These are phyloP conservation scores for Phytophthora sojae DNA, from an alignment of 352 stramenopile species.

Conservation along the genomic window DNA sequence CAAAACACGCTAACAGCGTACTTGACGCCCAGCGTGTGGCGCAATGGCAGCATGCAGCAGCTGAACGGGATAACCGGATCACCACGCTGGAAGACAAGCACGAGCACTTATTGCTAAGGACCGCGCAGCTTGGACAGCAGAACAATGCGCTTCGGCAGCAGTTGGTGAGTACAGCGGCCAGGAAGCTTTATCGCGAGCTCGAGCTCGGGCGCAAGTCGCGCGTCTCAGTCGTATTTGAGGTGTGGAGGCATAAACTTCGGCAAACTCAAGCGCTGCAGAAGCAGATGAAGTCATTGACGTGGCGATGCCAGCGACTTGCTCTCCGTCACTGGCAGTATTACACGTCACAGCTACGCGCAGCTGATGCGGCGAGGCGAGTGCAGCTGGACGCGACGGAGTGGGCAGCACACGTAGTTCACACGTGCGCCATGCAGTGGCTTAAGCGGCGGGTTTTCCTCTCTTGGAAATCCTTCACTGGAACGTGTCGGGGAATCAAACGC, in stretches of 20 bases:
- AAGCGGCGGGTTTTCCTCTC: slow-evolving; percentile 12
- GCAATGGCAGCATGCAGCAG: slow-evolving; percentile 11
- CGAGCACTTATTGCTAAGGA: slow-evolving; percentile 21
- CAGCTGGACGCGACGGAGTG: slow-evolving; percentile 20
- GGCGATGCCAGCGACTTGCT: slow-evolving; percentile 1
- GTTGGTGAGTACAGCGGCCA: slow-evolving; percentile 4
- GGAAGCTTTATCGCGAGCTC: slow-evolving; percentile 16
- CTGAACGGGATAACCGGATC: slow-evolving; percentile 20
- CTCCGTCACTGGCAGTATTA: slow-evolving; percentile 11
- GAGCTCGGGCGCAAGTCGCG: slow-evolving; percentile 8
- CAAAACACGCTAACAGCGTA: slow-evolving; percentile 11
- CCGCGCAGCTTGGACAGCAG: slow-evolving; percentile 24
- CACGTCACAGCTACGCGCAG: background rate
- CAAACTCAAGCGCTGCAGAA: slow-evolving; percentile 7
- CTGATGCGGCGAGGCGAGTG: slow-evolving; percentile 4
- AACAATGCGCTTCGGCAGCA: slow-evolving; percentile 19
- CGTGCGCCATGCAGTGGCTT: slow-evolving; percentile 20
- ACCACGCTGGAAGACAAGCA: slow-evolving; percentile 25
- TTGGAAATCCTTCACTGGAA: slow-evolving; percentile 18
- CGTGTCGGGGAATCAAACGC: slow-evolving; percentile 6
- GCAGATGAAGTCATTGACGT: background rate
- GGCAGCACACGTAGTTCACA: slow-evolving; percentile 16
- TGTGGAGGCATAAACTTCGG: slow-evolving; percentile 22
- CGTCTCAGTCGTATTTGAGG: slow-evolving; percentile 1
- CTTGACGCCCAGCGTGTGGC: slow-evolving; percentile 17